Conservation (phyloP, 2,329 filamentous ascomycete species). For the Microcera coccophila region DNA sequence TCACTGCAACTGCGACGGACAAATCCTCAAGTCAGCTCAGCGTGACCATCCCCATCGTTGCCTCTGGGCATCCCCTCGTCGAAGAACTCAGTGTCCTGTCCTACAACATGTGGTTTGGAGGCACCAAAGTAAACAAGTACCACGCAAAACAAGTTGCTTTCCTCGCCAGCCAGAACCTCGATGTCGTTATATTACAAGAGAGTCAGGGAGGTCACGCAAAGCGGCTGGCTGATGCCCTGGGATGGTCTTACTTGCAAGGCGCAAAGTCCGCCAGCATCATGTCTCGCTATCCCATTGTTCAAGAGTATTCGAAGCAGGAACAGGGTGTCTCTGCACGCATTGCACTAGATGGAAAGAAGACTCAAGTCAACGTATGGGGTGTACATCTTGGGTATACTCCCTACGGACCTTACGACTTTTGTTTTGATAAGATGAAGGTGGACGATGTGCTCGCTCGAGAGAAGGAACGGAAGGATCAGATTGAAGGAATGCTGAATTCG, state of each 20-base stretch:
- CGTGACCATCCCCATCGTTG: constrained; percentile 33
- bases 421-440: constrained; percentile 33
- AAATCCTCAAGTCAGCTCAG: constrained; percentile 24
- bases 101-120: constrained; percentile 41
- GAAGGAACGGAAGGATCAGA: constrained; percentile 36
- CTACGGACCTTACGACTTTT: constrained; percentile 43
- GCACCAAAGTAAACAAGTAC: constrained; percentile 33
- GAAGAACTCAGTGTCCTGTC: constrained; percentile 34
- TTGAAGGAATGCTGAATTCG: constrained; percentile 30
- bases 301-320: no score
- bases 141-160: constrained; percentile 39
- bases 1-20: constrained; percentile 26
- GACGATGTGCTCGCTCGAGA: constrained; percentile 35
- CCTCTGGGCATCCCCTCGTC: constrained; percentile 26
- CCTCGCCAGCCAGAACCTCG: constrained; percentile 29
- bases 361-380: constrained; percentile 35
- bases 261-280: constrained; percentile 32
- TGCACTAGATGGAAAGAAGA: constrained; percentile 30
- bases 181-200: constrained; percentile 39
- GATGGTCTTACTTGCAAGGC: constrained; percentile 37
- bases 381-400: constrained; percentile 37
- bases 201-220: constrained; percentile 29
- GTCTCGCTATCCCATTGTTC: constrained; percentile 38
- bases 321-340: constrained; percentile 37
- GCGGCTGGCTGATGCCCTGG: constrained; percentile 36